phyloP scores from a whole-genome alignment of 2,329 filamentous ascomycete genomes.

The Colletotrichum magnum region DNA sequence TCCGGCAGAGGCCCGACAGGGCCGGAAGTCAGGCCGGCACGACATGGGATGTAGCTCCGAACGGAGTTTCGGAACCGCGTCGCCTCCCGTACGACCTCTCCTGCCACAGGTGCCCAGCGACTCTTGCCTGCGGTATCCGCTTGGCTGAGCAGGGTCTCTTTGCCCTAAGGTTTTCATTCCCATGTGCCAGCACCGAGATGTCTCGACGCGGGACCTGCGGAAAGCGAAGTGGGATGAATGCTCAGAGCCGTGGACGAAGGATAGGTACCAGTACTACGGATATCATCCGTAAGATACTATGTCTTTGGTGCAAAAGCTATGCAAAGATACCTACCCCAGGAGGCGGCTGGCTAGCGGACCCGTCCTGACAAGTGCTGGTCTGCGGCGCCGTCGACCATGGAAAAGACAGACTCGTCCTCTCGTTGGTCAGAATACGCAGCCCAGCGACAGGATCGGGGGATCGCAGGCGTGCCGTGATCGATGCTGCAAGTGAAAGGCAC shows the following conservation, averaged over 20 bases:
- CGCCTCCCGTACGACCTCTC: background rate
- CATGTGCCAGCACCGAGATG: background rate
- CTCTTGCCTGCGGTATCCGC: too few relatives aligned
- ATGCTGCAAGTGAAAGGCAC: slow-evolving; percentile 22
- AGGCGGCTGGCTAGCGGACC: background rate
- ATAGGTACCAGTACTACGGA: too few relatives aligned
- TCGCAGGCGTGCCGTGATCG: slow-evolving; percentile 15
- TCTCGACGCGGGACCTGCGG: too few relatives aligned
- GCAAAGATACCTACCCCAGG: background rate
- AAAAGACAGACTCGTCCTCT: background rate
- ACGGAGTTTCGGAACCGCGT: slow-evolving; percentile 1
- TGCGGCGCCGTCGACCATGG: background rate
- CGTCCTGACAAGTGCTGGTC: background rate
- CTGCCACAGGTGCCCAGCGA: too few relatives aligned
- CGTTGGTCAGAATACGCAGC: slow-evolving; percentile 32
- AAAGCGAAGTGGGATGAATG: too few relatives aligned
- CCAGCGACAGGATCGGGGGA: slow-evolving; percentile 1
- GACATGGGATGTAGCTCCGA: slow-evolving; percentile 12
- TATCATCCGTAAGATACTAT: too few relatives aligned
- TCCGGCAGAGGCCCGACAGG: slow-evolving; percentile 31
- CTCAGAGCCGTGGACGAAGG: too few relatives aligned
- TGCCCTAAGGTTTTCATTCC: slow-evolving; percentile 7
- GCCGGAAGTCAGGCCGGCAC: slow-evolving; percentile 29
- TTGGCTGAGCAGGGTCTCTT: background rate
- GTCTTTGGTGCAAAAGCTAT: background rate